phyloP scores from a whole-genome alignment of 2,329 filamentous ascomycete genomes.

The Alternaria arborescens region DNA sequence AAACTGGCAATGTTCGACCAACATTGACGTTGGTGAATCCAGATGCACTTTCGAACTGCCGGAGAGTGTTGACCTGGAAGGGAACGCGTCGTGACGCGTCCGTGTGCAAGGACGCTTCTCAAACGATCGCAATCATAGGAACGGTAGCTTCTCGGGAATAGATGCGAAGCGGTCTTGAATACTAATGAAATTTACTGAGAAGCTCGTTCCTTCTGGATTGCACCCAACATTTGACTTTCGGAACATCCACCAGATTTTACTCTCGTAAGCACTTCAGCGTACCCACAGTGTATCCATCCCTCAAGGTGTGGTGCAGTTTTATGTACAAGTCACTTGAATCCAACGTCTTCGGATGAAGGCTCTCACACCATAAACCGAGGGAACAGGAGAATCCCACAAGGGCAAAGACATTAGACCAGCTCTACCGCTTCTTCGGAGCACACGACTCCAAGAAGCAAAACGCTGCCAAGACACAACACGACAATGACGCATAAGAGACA shows the following conservation, averaged over 20 bases:
- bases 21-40: slow-evolving; percentile 21
- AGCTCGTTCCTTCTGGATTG: neutral
- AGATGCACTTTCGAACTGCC: slow-evolving; percentile 19
- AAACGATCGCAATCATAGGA: neutral
- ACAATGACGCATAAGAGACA: slow-evolving; percentile 9
- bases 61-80: neutral
- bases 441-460: slow-evolving; percentile 15
- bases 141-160: neutral
- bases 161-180: neutral
- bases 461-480: slow-evolving; percentile 6
- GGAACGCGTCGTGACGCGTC: neutral
- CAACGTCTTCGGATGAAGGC: neutral
- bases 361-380: neutral
- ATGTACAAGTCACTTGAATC: neutral
- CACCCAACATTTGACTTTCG: neutral
- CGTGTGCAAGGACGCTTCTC: neutral
- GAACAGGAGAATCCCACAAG: neutral
- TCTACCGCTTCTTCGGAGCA: neutral
- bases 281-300: neutral
- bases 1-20: slow-evolving; percentile 19
- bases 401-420: neutral
- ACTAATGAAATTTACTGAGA: neutral
- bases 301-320: neutral
- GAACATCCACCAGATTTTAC: neutral
- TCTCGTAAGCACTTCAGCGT: neutral